Conservation (phyloP, 83 land plant genomes). For the Larix sibirica region DNA sequence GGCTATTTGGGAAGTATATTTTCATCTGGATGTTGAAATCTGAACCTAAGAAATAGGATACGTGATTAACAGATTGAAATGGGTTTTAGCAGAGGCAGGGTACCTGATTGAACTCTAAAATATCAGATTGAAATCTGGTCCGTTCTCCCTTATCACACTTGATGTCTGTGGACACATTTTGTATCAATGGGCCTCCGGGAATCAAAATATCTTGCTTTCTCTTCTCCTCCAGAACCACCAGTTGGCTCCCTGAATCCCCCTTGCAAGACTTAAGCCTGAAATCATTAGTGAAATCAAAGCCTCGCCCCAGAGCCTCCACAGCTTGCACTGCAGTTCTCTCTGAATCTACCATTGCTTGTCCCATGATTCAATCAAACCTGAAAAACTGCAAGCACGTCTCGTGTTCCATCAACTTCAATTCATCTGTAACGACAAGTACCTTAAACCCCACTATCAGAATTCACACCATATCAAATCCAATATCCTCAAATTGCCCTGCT, state of each 20-base stretch:
- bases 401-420: no score
- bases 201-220: slow-evolving; percentile 42
- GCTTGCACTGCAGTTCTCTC: slow-evolving; percentile 33
- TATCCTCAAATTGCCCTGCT: no score
- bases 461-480: no score
- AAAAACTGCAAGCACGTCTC: no score
- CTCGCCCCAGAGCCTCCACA: slow-evolving; percentile 54
- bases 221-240: slow-evolving; percentile 62
- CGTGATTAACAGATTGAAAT: background rate
- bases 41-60: background rate
- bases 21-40: background rate
- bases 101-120: slow-evolving; percentile 83
- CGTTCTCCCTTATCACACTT: slow-evolving; percentile 85
- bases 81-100: background rate
- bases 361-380: background rate
- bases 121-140: slow-evolving; percentile 70
- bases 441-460: no score
- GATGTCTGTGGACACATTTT: slow-evolving; percentile 64
- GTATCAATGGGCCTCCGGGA: slow-evolving; percentile 61
- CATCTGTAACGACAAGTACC: no score
- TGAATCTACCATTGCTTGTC: background rate
- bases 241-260: slow-evolving; percentile 32
- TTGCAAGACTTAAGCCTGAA: slow-evolving; percentile 52
- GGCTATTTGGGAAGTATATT: background rate
- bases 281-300: slow-evolving; percentile 63